Conservation (phyloP, 805 yeast species). For the Starmerella stigmatis region DNA sequence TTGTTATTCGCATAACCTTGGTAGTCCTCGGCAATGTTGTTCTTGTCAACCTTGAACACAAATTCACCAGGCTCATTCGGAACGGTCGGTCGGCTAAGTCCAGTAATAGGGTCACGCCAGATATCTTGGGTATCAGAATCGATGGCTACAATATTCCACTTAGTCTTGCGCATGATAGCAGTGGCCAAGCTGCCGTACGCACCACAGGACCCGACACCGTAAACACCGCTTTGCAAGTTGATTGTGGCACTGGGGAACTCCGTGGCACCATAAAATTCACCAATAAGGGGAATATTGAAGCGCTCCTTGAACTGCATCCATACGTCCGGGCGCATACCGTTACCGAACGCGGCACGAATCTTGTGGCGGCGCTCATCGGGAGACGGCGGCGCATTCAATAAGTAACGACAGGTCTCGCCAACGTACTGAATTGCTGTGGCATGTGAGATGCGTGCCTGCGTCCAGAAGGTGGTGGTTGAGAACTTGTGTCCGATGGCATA, state of each 20-base stretch:
- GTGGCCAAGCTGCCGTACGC: conserved; percentile 46
- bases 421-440: conserved; percentile 87
- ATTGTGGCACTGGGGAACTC: conserved; percentile 87
- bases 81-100: conserved; percentile 47
- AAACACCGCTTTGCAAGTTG: conserved; percentile 62
- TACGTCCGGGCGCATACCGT: conserved; percentile 80
- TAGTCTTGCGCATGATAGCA: conserved; percentile 44
- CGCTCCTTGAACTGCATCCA: conserved; percentile 73
- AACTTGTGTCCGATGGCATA: conserved; percentile 71
- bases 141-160: conserved; percentile 49
- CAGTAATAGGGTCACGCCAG: conserved; percentile 56
- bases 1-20: conserved; percentile 83
- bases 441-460: conserved; percentile 58
- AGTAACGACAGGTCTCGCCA: conserved; percentile 87
- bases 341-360: conserved; percentile 70
- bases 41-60: conserved; percentile 59
- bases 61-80: conserved; percentile 76
- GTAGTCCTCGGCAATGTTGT: conserved; percentile 60
- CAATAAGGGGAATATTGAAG: conserved; percentile 63
- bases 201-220: conserved; percentile 82
- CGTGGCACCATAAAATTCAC: conserved; percentile 89
- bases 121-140: conserved; percentile 68
- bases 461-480: conserved; percentile 79
- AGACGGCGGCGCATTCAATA: conserved; percentile 53
- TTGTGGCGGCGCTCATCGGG: conserved; percentile 51